Percentiles rank a stretch among this genome's conserved stretches.
Evolutionary conservation across 108 stramenopile species (phyloP).

Genomic region (Seminavis robusta): DNA sequence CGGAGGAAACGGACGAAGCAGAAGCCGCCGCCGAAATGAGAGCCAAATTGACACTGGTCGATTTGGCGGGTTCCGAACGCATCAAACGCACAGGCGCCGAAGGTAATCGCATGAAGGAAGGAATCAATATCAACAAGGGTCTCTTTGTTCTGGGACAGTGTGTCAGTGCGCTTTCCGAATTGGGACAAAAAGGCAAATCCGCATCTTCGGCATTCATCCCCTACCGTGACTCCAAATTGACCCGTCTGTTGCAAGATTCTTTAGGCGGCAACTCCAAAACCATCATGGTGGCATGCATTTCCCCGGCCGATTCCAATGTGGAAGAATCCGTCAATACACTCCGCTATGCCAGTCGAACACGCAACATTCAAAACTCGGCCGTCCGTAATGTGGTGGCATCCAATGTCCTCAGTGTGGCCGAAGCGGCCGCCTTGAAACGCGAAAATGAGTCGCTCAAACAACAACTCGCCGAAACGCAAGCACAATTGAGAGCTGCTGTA

Average conservation of each 20-base stretch:
- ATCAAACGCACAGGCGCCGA: constrained; percentile 96
- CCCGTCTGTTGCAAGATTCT: constrained; percentile 86
- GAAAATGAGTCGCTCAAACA: constrained; percentile 71
- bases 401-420: too few relatives aligned
- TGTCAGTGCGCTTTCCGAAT: constrained; percentile 84
- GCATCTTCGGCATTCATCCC: constrained; percentile 55
- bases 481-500: too few relatives aligned
- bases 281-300: constrained; percentile 76
- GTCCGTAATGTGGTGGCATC: constrained; percentile 71
- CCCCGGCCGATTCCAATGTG: constrained; percentile 60
- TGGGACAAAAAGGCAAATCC: constrained; percentile 1
- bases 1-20: constrained; percentile 10
- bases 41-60: constrained; percentile 96
- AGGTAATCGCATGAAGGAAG: constrained; percentile 90
- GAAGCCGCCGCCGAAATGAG: constrained; percentile 57
- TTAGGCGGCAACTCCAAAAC: constrained; percentile 92
- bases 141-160: constrained; percentile 90
- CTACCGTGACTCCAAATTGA: constrained; percentile 93
- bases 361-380: constrained; percentile 79
- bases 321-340: constrained; percentile 92
- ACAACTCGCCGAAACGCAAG: too few relatives aligned
- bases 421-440: constrained; percentile 64
- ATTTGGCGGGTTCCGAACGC: constrained; percentile 95
- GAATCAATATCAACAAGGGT: constrained; percentile 77
- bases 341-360: constrained; percentile 84